Conservation (phyloP, 352 stramenopile genomes). For the Phytophthora ohioensis region DNA sequence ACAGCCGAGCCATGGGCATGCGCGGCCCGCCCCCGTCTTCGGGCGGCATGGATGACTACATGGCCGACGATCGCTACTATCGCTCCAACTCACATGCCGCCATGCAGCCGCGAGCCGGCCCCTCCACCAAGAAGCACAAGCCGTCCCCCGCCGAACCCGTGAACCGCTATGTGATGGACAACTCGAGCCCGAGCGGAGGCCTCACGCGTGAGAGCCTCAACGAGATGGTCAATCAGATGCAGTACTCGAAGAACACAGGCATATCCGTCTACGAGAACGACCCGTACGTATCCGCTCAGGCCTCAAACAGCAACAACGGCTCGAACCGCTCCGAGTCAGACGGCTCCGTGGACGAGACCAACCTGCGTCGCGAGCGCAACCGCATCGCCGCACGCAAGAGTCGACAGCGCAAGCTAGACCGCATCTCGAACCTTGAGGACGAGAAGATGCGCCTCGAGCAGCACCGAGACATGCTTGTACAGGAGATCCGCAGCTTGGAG, state of each 20-base stretch:
- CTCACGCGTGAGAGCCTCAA: conserved; percentile 74
- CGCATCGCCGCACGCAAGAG: conserved; percentile 86
- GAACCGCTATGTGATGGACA: conserved; percentile 48
- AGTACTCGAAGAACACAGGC: conserved; percentile 49
- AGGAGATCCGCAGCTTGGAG: conserved; percentile 86
- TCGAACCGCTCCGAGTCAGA: conserved; percentile 78
- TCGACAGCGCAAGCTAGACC: conserved; percentile 86
- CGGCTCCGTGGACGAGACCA: conserved; percentile 81
- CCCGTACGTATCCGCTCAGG: conserved; percentile 61
- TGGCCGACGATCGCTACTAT: conserved; percentile 66
- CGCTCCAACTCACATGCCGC: conserved; percentile 55
- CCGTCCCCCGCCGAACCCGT: conserved; percentile 61
- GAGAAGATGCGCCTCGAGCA: conserved; percentile 90
- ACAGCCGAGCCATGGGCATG: conserved; percentile 22
- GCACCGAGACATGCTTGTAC: conserved; percentile 87
- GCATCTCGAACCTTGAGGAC: conserved; percentile 88
- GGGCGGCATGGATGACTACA: conserved; percentile 30
- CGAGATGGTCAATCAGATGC: conserved; percentile 57
- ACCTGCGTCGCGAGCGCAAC: conserved; percentile 84
- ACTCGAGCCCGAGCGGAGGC: conserved; percentile 18
- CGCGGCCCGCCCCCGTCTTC: conserved; percentile 26
- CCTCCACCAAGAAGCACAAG: conserved; percentile 70
- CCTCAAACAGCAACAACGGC: conserved; percentile 58
- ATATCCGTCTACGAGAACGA: conserved; percentile 71
- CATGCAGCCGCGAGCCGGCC: conserved; percentile 60